A percentile compares a stretch with the other conserved stretches of the same genome.
phyloP scores from a whole-genome alignment of 331 rosid species.

The Spiraea crenata region DNA sequence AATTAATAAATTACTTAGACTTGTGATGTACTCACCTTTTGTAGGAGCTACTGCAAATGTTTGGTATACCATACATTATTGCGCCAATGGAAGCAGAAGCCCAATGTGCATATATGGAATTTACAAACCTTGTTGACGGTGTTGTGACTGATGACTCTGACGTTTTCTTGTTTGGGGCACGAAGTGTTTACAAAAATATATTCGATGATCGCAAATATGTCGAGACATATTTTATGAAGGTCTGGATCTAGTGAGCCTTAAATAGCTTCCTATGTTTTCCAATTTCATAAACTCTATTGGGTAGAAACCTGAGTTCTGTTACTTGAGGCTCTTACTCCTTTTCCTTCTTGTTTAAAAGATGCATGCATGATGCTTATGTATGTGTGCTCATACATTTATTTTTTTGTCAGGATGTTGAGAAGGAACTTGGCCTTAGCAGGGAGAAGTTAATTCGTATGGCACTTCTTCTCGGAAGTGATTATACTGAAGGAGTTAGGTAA shows the following conservation, averaged over 20 bases:
- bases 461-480: conserved; percentile 93
- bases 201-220: conserved; percentile 97
- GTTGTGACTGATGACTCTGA: conserved; percentile 98
- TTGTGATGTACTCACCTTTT: conserved; percentile 27
- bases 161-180: conserved; percentile 85
- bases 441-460: conserved; percentile 83
- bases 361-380: not conserved
- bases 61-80: conserved; percentile 92
- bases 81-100: conserved; percentile 99
- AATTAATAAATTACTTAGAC: conserved; percentile 13
- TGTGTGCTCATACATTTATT: conserved; percentile 11
- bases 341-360: conserved; percentile 1
- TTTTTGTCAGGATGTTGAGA: conserved; percentile 73
- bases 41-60: conserved; percentile 95
- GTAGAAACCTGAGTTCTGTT: not conserved
- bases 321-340: not conserved
- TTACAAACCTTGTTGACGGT: conserved; percentile 84
- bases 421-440: conserved; percentile 84
- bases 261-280: conserved; percentile 5
- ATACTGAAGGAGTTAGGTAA: conserved; percentile 96
- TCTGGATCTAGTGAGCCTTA: conserved; percentile 28
- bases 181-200: conserved; percentile 91
- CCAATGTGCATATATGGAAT: conserved; percentile 92
- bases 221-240: conserved; percentile 96
- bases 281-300: not conserved